These are phyloP conservation scores for Pestalotiopsis sp. DNA, from an alignment of 2,329 filamentous ascomycete genomes.

Conservation along the genomic window DNA sequence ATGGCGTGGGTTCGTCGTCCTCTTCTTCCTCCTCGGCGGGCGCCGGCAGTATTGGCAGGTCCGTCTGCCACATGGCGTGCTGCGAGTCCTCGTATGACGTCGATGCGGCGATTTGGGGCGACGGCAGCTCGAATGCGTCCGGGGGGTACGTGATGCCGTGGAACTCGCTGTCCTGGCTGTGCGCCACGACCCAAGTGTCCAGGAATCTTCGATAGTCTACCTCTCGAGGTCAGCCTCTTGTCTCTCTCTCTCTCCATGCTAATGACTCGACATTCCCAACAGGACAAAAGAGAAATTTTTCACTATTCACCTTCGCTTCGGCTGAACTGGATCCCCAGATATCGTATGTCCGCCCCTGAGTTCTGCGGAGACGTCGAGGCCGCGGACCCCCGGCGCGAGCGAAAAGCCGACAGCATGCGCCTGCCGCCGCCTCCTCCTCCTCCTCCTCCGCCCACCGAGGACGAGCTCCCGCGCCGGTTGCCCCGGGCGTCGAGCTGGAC, in stretches of 20 bases:
- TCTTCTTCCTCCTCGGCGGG: constrained; percentile 16
- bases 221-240: neutral
- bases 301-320: constrained; percentile 44
- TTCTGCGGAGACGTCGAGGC: constrained; percentile 9
- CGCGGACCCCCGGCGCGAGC: constrained; percentile 6
- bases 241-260: neutral
- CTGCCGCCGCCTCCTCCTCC: constrained; percentile 12
- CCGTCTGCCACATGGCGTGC: constrained; percentile 10
- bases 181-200: constrained; percentile 47
- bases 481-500: constrained; percentile 44
- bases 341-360: constrained; percentile 43
- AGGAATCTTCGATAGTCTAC: constrained; percentile 50
- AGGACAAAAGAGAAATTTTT: constrained; percentile 9
- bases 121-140: constrained; percentile 49
- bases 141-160: constrained; percentile 47
- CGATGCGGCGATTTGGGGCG: constrained; percentile 44
- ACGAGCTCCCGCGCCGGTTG: constrained; percentile 42
- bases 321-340: constrained; percentile 53
- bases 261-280: neutral
- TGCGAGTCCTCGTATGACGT: constrained; percentile 20
- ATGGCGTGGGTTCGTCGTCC: constrained; percentile 1
- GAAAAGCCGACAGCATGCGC: constrained; percentile 17
- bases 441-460: constrained; percentile 23
- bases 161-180: constrained; percentile 49
- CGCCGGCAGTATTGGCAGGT: constrained; percentile 13